Percentiles rank a stretch among this genome's conserved stretches.
Conservation (phyloP, 352 stramenopile genomes). For the Phytophthora kernoviae region DNA sequence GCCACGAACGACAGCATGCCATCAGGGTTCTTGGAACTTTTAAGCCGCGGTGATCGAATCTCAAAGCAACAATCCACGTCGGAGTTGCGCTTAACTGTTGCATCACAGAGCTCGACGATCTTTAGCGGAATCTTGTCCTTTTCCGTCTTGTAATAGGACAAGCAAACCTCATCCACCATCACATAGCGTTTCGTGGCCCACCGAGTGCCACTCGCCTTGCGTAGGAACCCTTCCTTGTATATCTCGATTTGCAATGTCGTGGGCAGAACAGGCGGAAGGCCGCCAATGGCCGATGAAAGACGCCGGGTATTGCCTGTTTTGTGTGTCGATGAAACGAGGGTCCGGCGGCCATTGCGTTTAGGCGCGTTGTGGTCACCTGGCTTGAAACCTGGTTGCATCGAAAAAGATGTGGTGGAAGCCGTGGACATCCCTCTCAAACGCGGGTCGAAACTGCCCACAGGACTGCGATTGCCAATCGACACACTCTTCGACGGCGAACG, state of each 20-base stretch:
- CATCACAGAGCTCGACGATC: constrained; percentile 84
- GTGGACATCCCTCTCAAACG: constrained; percentile 46
- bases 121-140: constrained; percentile 87
- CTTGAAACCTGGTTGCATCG: constrained; percentile 59
- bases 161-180: constrained; percentile 82
- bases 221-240: constrained; percentile 84
- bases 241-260: constrained; percentile 76
- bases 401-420: constrained; percentile 51
- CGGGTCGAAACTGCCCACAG: constrained; percentile 27
- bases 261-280: constrained; percentile 61
- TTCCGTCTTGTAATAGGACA: constrained; percentile 87
- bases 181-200: constrained; percentile 89
- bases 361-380: constrained; percentile 52
- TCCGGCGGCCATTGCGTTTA: constrained; percentile 58
- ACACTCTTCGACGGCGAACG: constrained; percentile 63
- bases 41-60: constrained; percentile 81
- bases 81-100: constrained; percentile 81
- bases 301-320: constrained; percentile 43
- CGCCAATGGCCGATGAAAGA: constrained; percentile 44
- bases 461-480: constrained; percentile 37
- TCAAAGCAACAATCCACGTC: constrained; percentile 88
- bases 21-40: constrained; percentile 83
- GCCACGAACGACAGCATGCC: constrained; percentile 86
- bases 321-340: constrained; percentile 69
- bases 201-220: constrained; percentile 81